A percentile compares a stretch with the other conserved stretches of the same genome.
Evolutionary conservation across 2,329 filamentous ascomycete species (phyloP).

Genomic region (Orbilia oligospora): DNA sequence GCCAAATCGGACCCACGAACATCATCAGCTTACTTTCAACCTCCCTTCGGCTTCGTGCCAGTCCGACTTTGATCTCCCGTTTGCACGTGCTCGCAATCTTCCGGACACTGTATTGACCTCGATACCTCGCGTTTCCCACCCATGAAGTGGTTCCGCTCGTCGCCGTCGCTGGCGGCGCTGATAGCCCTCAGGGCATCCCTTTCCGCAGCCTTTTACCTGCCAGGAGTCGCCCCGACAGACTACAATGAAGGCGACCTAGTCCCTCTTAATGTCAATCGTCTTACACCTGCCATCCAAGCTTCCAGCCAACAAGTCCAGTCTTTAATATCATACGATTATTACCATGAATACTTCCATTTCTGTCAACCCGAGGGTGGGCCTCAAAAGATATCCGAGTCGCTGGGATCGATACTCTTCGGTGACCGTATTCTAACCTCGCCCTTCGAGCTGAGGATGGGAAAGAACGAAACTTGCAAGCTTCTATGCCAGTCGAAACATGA

Average conservation of each 20-base stretch:
- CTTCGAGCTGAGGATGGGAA: slow-evolving; percentile 87
- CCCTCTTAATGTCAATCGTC: slow-evolving; percentile 90
- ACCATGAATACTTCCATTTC: slow-evolving; percentile 88
- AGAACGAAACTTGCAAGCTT: slow-evolving; percentile 88
- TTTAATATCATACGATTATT: slow-evolving; percentile 97
- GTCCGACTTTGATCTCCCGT: slow-evolving; percentile 2
- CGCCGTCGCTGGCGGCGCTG: slow-evolving; percentile 56
- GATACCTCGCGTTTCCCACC: slow-evolving; percentile 28
- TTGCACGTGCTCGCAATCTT: background rate
- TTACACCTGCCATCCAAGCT: slow-evolving; percentile 85
- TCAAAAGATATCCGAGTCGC: slow-evolving; percentile 84
- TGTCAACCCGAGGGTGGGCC: slow-evolving; percentile 84
- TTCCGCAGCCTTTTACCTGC: slow-evolving; percentile 86
- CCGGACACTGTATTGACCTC: slow-evolving; percentile 11
- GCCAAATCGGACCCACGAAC: slow-evolving; percentile 18
- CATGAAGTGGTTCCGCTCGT: slow-evolving; percentile 50
- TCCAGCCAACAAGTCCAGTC: slow-evolving; percentile 86
- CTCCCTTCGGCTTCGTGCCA: slow-evolving; percentile 33
- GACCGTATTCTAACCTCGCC: slow-evolving; percentile 98
- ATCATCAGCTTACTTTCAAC: slow-evolving; percentile 7
- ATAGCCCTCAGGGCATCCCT: slow-evolving; percentile 49
- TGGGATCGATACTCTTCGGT: slow-evolving; percentile 97
- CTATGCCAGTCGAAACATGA: slow-evolving; percentile 81
- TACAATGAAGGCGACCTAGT: slow-evolving; percentile 86
- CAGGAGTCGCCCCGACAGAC: slow-evolving; percentile 92